Evolutionary conservation across 257 asterid species (phyloP).

Genomic region (Solanum acaule): DNA sequence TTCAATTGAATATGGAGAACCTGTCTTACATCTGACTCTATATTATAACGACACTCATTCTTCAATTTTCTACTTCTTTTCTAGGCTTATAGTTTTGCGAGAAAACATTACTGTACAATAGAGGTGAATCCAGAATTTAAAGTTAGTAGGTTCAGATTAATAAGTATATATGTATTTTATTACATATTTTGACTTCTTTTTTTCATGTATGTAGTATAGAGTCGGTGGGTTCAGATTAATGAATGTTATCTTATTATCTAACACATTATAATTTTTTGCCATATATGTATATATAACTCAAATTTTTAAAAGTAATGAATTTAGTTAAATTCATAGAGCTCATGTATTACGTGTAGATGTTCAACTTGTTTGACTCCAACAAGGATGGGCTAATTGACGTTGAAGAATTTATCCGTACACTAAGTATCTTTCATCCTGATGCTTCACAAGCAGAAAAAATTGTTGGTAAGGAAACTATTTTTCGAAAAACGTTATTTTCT

Average conservation of each 20-base stretch:
- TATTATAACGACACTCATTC: background rate
- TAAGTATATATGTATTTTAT: background rate
- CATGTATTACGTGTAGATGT: background rate
- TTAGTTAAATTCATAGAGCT: background rate
- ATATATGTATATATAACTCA: background rate
- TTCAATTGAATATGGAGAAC: background rate
- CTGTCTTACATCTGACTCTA: background rate
- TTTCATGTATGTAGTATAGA: background rate
- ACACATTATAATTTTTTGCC: background rate
- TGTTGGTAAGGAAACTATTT: background rate
- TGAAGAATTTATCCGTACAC: conserved; percentile 2
- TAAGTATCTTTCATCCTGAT: conserved; percentile 33
- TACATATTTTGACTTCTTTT: too few relatives aligned
- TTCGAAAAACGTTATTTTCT: background rate
- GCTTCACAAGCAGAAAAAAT: conserved; percentile 41
- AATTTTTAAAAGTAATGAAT: background rate
- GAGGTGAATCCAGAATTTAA: background rate
- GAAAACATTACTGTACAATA: background rate
- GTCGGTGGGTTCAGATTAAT: background rate
- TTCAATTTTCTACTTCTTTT: background rate
- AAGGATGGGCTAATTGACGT: conserved; percentile 7
- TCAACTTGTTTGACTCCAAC: conserved; percentile 12
- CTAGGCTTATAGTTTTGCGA: background rate
- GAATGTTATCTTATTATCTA: background rate
- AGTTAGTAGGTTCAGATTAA: background rate